Evolutionary conservation across 106 monocot genomes (phyloP).

Genomic region (Gastrodia elata): DNA sequence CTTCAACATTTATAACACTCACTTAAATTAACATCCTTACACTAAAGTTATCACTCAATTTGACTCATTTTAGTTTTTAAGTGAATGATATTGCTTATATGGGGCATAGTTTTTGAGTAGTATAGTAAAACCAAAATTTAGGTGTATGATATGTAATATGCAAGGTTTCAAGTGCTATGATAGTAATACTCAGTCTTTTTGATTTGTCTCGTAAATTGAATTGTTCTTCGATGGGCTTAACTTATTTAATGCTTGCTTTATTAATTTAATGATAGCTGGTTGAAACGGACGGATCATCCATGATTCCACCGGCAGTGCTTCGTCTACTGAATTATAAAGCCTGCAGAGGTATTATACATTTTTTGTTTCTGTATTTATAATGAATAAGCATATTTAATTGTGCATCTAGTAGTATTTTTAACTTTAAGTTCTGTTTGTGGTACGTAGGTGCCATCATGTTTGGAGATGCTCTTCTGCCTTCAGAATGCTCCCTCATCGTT

Average conservation of each 20-base stretch:
- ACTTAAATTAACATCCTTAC: too few relatives aligned
- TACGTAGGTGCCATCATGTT: constrained; percentile 95
- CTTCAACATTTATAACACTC: too few relatives aligned
- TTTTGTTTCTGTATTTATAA: background rate
- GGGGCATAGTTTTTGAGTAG: too few relatives aligned
- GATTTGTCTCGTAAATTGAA: background rate
- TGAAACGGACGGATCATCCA: constrained; percentile 88
- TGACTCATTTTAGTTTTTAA: too few relatives aligned
- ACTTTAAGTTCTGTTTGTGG: background rate
- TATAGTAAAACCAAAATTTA: too few relatives aligned
- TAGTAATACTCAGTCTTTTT: too few relatives aligned
- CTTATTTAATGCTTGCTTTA: background rate
- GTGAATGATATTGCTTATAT: too few relatives aligned
- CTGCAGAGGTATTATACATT: constrained; percentile 79
- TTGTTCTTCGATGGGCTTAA: background rate
- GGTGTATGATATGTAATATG: too few relatives aligned
- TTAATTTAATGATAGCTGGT: constrained; percentile 48
- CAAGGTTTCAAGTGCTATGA: too few relatives aligned
- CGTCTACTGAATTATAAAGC: constrained; percentile 87
- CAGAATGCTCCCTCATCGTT: constrained; percentile 87
- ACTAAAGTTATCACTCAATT: too few relatives aligned
- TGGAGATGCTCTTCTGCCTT: constrained; percentile 87
- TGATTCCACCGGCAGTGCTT: constrained; percentile 67
- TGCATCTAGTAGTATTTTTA: background rate
- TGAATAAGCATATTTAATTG: background rate